Base-by-base conservation (phyloP, 306 rosid species). In the Malus asiatica region DNA sequence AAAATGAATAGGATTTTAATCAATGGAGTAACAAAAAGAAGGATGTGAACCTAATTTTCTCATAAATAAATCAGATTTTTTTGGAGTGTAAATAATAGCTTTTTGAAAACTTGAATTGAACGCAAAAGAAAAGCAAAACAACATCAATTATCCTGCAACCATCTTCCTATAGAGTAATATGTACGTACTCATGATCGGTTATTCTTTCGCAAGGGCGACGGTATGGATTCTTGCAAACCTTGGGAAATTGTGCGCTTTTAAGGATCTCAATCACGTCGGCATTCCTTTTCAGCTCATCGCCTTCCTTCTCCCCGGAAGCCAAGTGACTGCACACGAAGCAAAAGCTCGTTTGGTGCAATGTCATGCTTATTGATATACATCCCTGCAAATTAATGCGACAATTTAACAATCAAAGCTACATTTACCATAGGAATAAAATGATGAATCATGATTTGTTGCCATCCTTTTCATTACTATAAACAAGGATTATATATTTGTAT, bases 301-400 rank as follows among this genome's bases (percentile, higher is more conserved):
- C 98, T 63, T 92, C 98, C 83, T 94, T 94, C 85, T 94, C 98
- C 68, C 98, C 98, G 4, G 98, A 94, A 73, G 98, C 98, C 90
- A 94, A 84, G 81, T 94, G 98, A 80, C 98, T 89, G 81, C 98
- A 94, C 42, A 92, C 89, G 78, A 94, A 89, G 86, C 98, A 94
- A 78, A 91, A 89, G 79, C 89, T 94, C 59, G 97, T 92, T 79
- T 92, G 91, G 83, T 94, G 97, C 84, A 92, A 75, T 68, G 98
- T 80, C 97, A 94, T 84, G 89, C 98, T 94, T 72, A 94, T 86
- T 45, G 98, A 87, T 89, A 90, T 90, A 65, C 98, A 94, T 78
- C 98, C 98, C 98, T 94, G 95, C 87, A 52, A 58, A 10, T 58
- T 53, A 53, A 53, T 18, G 11, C 8, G 11, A 22, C 15, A 11